Evolutionary conservation across 257 asterid species (phyloP), one percentile per base, ranked within the genome.

Genomic region (Vinca minor): DNA sequence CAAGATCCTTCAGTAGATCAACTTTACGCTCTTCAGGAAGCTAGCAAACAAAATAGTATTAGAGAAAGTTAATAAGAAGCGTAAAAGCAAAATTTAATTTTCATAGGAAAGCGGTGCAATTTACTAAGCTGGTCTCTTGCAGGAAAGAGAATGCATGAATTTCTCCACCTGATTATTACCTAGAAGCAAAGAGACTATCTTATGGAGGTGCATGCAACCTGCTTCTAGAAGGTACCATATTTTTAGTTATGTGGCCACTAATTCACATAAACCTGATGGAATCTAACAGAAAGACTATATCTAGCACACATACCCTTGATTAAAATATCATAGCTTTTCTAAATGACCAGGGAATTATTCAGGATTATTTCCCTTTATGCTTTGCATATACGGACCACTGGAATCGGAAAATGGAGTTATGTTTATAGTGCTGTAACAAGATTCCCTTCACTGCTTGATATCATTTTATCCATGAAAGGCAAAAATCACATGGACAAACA

Each of bases 1-100:
- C 94, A 66, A 91, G 95, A 78, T 85, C 84, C 83, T 91, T 91
- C 71, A 91, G 91, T 79, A 91, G 89, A 83, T 91, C 97, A 62
- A 78, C 94, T 78, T 86, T 91, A 36, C 94, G 88, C 64, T 76
- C 96, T 72, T 83, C 96, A 38, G 97, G 95, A 77, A 91, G 93
- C 97, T 91, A 86, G 73, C 55, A 72, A 67, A 65, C 63, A 74
- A 74, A 68, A 31, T 49, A 13, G n/a, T 75, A 56, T 80, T 58
- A 54, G 66, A 64, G 25, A 29, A 60, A 36, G 20, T 44, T 13
- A 4, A 46, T 18, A 46, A 46, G 4, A 46, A 46, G 4, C 11
- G 23, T 5, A 65, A 14, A 65, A 14, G 4, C 25, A 14, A 20
- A 53, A 28, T 38, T 17, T 18, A 26, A 52, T 15, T 25, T 10